phyloP scores from a whole-genome alignment of 345 rosid genomes.

The Camelina neglecta region DNA sequence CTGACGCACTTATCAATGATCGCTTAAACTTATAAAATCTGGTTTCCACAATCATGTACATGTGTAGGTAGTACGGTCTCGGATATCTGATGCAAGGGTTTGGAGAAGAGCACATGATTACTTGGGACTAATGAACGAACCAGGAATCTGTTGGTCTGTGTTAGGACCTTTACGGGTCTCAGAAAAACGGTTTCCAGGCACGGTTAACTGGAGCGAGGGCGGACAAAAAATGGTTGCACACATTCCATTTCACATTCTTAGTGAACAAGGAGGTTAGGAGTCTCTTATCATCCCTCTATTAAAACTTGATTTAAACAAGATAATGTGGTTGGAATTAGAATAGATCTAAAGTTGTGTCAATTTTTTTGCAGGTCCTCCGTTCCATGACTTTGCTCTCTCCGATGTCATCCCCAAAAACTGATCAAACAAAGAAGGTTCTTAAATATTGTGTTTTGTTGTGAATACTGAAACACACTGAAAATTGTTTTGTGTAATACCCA shows the following conservation, averaged over 20 bases:
- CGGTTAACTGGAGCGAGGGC: slow-evolving; percentile 85
- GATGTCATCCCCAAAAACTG: slow-evolving; percentile 56
- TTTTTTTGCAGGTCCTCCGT: slow-evolving; percentile 77
- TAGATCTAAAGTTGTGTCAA: neutral
- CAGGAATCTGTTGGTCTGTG: slow-evolving; percentile 75
- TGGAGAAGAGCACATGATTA: slow-evolving; percentile 87
- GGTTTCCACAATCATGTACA: neutral
- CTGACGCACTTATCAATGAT: neutral
- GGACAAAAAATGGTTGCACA: slow-evolving; percentile 70
- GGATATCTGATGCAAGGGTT: slow-evolving; percentile 81
- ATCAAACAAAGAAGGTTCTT: slow-evolving; percentile 14
- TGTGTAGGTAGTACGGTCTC: slow-evolving; percentile 79
- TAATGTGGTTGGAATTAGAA: neutral
- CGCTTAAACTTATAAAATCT: neutral
- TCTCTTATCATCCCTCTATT: neutral
- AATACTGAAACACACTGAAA: slow-evolving; percentile 14
- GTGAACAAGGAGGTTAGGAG: slow-evolving; percentile 72
- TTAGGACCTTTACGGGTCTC: slow-evolving; percentile 76
- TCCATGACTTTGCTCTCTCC: slow-evolving; percentile 82
- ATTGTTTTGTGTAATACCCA: neutral
- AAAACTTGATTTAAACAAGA: slow-evolving; percentile 1
- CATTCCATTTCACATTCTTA: slow-evolving; percentile 84
- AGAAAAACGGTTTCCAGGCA: slow-evolving; percentile 60
- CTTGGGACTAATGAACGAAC: slow-evolving; percentile 83
- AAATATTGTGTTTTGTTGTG: slow-evolving; percentile 9